Evolutionary conservation across 2,329 filamentous ascomycete genomes (phyloP), one percentile per base, ranked within the genome.

Genomic region (Diplodia sapinea): DNA sequence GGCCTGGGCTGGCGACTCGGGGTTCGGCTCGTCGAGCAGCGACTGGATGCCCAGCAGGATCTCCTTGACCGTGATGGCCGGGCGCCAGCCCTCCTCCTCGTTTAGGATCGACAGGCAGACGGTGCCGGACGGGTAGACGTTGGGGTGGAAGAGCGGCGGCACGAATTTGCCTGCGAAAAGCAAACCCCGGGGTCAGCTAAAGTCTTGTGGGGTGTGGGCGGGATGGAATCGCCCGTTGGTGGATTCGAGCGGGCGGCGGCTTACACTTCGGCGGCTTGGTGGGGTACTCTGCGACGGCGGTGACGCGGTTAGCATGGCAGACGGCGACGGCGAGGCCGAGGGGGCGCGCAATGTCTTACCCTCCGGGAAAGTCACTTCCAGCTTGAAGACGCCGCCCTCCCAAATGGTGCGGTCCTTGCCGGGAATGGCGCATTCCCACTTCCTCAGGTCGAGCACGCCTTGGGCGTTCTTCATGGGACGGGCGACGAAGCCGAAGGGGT

Each of bases 241-340:
- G n/a, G 8, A 3, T 47, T 47, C 17, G 43, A 47, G 43, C 17
- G 43, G n/a, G n/a, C 5, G 13, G 4, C 11, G 11, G 38, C 66
- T 29, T 88, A 97, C 95, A 99, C 82, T 99, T 99, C 1, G 95
- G 95, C 38, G 95, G 95, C 81, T 99, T 99, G 63, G 96, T 99
- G 17, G 95, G 95, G 79, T 99, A 99, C 76, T 99, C 95, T 97
- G 74, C 71, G 71, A 38, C 36, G 38, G 26, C 31, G 61, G 49
- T 38, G 17, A 38, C 26, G 33, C 23, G 50, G 20, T 52, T 5
- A 50, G 52, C 54, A 57, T 29, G 8, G 43, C 5, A 23, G 15
- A 4, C 12, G 38, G 38, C 20, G 7, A 49, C 20, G 20, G 26
- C 31, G 49, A 63, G 50, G 31, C 7, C 11, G 61, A 13, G 38